Evolutionary conservation across 495 filamentous ascomycete species (phyloP).

Genomic region (Xylaria curta): DNA sequence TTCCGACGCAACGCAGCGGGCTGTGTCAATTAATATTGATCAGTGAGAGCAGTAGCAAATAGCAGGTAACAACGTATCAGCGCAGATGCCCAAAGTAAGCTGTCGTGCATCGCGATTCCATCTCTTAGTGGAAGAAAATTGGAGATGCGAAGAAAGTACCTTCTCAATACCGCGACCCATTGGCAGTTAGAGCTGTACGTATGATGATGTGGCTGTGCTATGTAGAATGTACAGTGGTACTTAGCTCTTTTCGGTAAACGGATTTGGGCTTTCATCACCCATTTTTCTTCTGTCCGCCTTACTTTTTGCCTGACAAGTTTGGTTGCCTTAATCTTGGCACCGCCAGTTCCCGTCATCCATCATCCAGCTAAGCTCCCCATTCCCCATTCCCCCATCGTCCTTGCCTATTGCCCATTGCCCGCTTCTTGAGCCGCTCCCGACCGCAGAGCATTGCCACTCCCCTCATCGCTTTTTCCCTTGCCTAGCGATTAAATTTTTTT

Average conservation of each 20-base stretch:
- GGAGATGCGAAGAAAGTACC: background rate
- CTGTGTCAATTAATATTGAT: background rate
- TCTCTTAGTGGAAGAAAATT: background rate
- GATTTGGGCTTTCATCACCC: background rate
- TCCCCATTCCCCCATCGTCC: background rate
- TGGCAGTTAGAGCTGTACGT: background rate
- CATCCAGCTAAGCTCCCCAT: background rate
- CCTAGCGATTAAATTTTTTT: background rate
- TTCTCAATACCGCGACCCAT: background rate
- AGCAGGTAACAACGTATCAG: background rate
- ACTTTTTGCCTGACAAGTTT: constrained; percentile 34
- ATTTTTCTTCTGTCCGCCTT: constrained; percentile 34
- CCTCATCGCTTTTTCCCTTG: background rate
- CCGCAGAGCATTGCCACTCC: constrained; percentile 20
- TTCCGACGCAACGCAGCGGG: background rate
- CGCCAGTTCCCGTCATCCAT: constrained; percentile 7
- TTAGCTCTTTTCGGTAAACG: constrained; percentile 10
- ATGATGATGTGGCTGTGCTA: background rate
- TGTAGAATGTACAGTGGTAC: background rate
- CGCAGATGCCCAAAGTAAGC: constrained; percentile 6
- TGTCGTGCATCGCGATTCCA: constrained; percentile 10
- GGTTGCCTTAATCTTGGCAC: constrained; percentile 28
- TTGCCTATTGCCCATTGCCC: background rate
- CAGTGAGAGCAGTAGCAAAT: background rate
- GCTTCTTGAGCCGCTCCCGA: constrained; percentile 25